Evolutionary conservation across 352 stramenopile species (phyloP).

Genomic region (Globisporangium nodosum): DNA sequence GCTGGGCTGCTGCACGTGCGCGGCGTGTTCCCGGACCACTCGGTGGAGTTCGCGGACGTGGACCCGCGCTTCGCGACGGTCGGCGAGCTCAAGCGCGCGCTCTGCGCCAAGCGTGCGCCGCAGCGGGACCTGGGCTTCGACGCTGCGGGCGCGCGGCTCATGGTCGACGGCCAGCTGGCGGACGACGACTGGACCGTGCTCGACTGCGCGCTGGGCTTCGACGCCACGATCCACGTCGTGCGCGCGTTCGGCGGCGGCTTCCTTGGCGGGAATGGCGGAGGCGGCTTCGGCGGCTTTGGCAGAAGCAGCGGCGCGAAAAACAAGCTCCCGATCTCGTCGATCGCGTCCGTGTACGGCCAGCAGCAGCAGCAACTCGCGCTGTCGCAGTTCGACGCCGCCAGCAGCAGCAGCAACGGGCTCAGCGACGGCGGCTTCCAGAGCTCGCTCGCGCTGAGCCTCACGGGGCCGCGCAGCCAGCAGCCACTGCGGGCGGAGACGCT

Average conservation of each 20-base stretch:
- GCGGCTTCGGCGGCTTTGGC: not conserved
- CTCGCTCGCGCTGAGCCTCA: conserved; percentile 26
- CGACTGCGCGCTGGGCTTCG: conserved; percentile 73
- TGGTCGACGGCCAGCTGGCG: conserved; percentile 71
- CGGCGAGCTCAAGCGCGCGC: conserved; percentile 52
- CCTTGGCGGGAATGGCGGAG: conserved; percentile 3
- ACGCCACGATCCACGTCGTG: conserved; percentile 70
- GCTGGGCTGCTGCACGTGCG: conserved; percentile 70
- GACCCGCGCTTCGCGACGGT: conserved; percentile 67
- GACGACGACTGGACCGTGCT: conserved; percentile 76
- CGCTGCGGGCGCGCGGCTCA: conserved; percentile 45
- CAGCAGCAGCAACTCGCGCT: conserved; percentile 14
- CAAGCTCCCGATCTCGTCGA: conserved; percentile 66
- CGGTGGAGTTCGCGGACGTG: conserved; percentile 76
- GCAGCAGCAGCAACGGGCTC: conserved; percentile 11
- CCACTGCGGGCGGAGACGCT: conserved; percentile 30
- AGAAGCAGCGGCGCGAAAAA: conserved; percentile 17
- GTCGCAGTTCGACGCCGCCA: conserved; percentile 15
- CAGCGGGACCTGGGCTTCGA: conserved; percentile 38
- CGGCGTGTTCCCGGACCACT: conserved; percentile 77
- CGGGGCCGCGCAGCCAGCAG: conserved; percentile 7
- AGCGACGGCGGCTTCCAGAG: conserved; percentile 33
- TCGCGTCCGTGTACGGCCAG: conserved; percentile 54
- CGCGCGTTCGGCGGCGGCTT: conserved; percentile 18
- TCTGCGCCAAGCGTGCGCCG: conserved; percentile 53